Conservation (phyloP, 2,329 filamentous ascomycete species). For the Fusarium drepaniforme region DNA sequence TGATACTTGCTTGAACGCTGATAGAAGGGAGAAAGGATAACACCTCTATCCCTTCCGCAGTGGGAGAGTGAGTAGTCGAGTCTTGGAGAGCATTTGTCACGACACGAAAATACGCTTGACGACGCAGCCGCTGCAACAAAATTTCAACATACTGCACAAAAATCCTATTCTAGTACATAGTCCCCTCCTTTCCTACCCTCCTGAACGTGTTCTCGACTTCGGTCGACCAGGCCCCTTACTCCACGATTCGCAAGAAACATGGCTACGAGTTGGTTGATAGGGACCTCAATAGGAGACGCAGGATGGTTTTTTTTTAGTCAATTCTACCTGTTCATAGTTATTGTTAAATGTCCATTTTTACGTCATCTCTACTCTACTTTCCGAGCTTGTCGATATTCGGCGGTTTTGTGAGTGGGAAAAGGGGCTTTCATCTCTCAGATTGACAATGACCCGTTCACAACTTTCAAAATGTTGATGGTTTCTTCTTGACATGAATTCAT, state of each 20-base stretch:
- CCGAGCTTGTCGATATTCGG: neutral
- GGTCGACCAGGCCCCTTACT: neutral
- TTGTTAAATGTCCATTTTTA: neutral
- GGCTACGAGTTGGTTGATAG: neutral
- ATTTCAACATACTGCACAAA: neutral
- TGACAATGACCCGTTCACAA: neutral
- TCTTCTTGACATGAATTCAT: constrained; percentile 11
- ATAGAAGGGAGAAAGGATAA: neutral
- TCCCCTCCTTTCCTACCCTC: neutral
- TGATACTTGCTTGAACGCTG: neutral
- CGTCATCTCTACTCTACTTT: neutral
- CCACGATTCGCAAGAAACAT: neutral
- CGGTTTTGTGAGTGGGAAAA: neutral
- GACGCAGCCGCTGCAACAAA: neutral
- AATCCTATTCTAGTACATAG: neutral
- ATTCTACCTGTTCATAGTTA: neutral
- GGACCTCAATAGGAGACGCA: neutral
- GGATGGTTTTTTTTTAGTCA: neutral
- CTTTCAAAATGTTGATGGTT: neutral
- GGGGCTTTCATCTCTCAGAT: neutral
- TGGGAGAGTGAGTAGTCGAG: neutral
- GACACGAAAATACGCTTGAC: neutral
- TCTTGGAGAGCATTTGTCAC: neutral
- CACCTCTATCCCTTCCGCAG: neutral
- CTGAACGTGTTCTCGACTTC: neutral